These are phyloP conservation scores for Sideroxylon spinosum DNA, from an alignment of 179 eudicot genomes.

Conservation along the genomic window DNA sequence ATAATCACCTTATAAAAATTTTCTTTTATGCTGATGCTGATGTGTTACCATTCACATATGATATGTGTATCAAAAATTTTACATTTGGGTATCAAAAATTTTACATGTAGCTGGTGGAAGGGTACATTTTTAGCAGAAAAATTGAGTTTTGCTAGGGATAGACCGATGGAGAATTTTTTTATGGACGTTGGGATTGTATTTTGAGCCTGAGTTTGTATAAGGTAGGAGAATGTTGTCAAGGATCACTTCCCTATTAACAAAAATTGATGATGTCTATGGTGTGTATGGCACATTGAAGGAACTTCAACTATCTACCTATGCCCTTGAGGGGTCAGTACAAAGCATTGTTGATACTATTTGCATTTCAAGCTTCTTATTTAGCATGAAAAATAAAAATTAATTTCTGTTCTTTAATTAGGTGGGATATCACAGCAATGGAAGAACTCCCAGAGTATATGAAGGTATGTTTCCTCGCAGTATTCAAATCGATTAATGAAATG, in stretches of 20 bases:
- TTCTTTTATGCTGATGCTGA: too few species aligned
- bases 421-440: not conserved
- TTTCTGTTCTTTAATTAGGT: not conserved
- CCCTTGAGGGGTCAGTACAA: not conserved
- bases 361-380: too few species aligned
- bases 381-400: too few species aligned
- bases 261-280: constrained; percentile 20
- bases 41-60: too few species aligned
- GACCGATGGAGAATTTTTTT: constrained; percentile 21
- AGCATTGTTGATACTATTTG: too few species aligned
- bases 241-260: not conserved
- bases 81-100: not conserved
- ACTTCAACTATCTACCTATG: constrained; percentile 12
- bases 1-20: too few species aligned
- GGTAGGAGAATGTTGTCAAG: constrained; percentile 1
- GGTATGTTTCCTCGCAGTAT: not conserved
- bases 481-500: not conserved
- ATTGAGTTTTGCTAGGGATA: constrained; percentile 9
- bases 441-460: constrained; percentile 5
- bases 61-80: not conserved
- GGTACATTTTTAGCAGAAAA: not conserved
- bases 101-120: constrained; percentile 13
- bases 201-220: not conserved
- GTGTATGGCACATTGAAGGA: constrained; percentile 23
- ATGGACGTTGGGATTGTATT: constrained; percentile 11